Conservation (phyloP, 1,139 yeast genomes). For the Diutina scorzettiae region DNA sequence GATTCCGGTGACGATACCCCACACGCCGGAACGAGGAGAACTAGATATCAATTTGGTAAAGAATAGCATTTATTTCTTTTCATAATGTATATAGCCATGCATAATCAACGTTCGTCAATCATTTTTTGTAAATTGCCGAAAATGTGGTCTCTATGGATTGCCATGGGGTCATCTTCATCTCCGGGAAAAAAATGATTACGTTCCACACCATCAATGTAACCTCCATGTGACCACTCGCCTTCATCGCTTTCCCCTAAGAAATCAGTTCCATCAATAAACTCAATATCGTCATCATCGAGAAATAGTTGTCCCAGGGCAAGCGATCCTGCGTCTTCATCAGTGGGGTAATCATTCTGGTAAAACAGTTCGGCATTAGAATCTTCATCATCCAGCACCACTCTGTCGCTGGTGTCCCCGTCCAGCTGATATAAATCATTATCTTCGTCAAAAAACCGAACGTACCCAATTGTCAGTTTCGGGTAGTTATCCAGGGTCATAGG, state of each 20-base stretch:
- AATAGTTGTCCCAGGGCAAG: conserved; percentile 13
- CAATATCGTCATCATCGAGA: conserved; percentile 9
- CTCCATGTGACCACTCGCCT: conserved; percentile 13
- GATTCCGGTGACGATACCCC: conserved; percentile 16
- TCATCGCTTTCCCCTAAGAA: conserved; percentile 12
- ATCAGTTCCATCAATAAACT: conserved; percentile 6
- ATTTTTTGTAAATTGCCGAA: conserved; percentile 44
- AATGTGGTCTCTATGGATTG: conserved; percentile 50
- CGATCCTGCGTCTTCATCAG: conserved; percentile 62
- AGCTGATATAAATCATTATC: conserved; percentile 36
- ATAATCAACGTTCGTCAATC: conserved; percentile 17
- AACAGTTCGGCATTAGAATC: conserved; percentile 86
- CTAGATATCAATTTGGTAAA: conserved; percentile 22
- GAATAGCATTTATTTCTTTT: conserved; percentile 27
- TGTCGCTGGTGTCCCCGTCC: conserved; percentile 32
- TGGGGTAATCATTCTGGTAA: conserved; percentile 90
- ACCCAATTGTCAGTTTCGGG: conserved; percentile 48
- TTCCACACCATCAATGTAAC: conserved; percentile 12
- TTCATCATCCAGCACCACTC: conserved; percentile 39
- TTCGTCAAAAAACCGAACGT: conserved; percentile 53
- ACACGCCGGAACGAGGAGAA: conserved; percentile 22
- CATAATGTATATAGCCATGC: conserved; percentile 12
- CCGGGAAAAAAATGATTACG: conserved; percentile 39
- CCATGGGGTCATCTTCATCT: conserved; percentile 49
- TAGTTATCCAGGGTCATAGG: conserved; percentile 37